These are phyloP conservation scores for Brassica hybrid DNA, from an alignment of 441 rosid genomes.

Conservation along the genomic window DNA sequence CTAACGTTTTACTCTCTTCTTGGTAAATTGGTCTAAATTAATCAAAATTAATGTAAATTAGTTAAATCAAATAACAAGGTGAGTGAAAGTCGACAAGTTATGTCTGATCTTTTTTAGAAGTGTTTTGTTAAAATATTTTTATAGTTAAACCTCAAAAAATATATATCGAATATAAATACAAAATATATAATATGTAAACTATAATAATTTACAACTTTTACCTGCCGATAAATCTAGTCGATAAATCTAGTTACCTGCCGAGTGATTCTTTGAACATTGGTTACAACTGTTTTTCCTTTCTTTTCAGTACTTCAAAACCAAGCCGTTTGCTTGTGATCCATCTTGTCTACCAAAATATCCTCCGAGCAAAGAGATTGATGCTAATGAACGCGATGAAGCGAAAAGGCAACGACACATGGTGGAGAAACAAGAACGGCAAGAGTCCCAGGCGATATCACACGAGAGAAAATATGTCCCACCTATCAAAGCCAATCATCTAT, in stretches of 20 bases:
- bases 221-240: no score
- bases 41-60: no score
- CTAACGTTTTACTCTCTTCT: conserved; percentile 11
- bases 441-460: conserved; percentile 44
- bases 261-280: no score
- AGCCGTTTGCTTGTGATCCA: conserved; percentile 84
- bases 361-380: conserved; percentile 92
- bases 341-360: conserved; percentile 84
- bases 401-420: conserved; percentile 46
- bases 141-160: no score
- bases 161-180: no score
- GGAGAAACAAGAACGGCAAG: conserved; percentile 46
- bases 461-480: conserved; percentile 39
- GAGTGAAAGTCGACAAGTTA: no score
- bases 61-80: no score
- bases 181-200: no score
- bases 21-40: background rate
- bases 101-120: no score
- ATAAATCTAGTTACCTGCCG: no score
- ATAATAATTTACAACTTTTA: no score
- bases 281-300: background rate
- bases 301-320: conserved; percentile 65
- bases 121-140: no score
- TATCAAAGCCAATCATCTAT: conserved; percentile 43
- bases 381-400: conserved; percentile 69